phyloP scores from a whole-genome alignment of 2,329 filamentous ascomycete genomes.

The Sclerotinia subarctica region DNA sequence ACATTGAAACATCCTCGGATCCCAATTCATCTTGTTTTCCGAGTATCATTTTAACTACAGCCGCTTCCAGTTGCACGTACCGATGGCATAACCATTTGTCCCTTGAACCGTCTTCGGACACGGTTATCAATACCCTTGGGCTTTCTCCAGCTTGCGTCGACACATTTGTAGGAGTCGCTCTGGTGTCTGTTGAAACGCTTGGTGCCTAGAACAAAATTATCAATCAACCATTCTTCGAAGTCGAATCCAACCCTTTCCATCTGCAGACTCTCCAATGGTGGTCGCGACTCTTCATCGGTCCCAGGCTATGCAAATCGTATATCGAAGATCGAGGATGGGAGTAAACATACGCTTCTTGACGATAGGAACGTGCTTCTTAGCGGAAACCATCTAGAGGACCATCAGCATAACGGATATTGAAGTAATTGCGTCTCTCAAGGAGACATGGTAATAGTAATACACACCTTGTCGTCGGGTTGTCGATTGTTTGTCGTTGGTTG shows the following conservation, averaged over 20 bases:
- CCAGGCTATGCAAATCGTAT: slow-evolving; percentile 2
- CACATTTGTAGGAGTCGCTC: slow-evolving; percentile 93
- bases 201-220: slow-evolving; percentile 60
- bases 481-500: slow-evolving; percentile 34
- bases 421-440: not conserved
- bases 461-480: slow-evolving; percentile 38
- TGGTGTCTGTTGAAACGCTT: slow-evolving; percentile 97
- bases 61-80: slow-evolving; percentile 57
- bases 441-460: slow-evolving; percentile 15
- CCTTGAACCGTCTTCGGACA: slow-evolving; percentile 95
- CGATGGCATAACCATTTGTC: slow-evolving; percentile 94
- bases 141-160: slow-evolving; percentile 93
- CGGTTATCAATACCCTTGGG: slow-evolving; percentile 99
- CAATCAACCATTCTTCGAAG: slow-evolving; percentile 8
- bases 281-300: not conserved
- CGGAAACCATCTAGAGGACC: slow-evolving; percentile 80
- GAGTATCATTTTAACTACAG: not conserved
- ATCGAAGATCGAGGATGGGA: slow-evolving; percentile 15
- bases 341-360: slow-evolving; percentile 97
- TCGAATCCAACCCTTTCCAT: not conserved
- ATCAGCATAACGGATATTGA: slow-evolving; percentile 12
- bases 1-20: slow-evolving; percentile 16
- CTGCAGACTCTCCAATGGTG: not conserved
- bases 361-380: slow-evolving; percentile 99
- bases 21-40: not conserved